Evolutionary conservation across 805 yeast genomes (phyloP), one percentile per base, ranked within the genome.

Genomic region (Maudiozyma turicensis): DNA sequence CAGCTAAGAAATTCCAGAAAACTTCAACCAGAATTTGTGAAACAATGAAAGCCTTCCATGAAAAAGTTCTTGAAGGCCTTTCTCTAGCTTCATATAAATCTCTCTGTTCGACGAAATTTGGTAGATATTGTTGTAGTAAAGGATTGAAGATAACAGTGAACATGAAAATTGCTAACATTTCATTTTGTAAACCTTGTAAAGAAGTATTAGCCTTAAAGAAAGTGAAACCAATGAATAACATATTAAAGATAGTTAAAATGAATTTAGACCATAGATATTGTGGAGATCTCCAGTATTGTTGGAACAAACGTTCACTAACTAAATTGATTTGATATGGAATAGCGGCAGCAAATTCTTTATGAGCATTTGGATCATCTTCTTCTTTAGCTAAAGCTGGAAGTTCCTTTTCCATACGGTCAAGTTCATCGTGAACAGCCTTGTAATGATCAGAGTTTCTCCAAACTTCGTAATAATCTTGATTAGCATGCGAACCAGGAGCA

Each of bases 151-250:
- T 69, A 56, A 78, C 72, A 40, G 78, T 61, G 58, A 80, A 75
- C 87, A 84, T 82, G 70, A 86, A 86, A 42, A 83, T 61, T 2
- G 89, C 72, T 57, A 84, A 78, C 88, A 85, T 81, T 70, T 84
- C 93, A 66, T 86, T 86, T 65, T 88, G 95, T 58, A 86, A 64
- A 61, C 86, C 82, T 67, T 79, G 91, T 44, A 76, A 60, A 2
- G 86, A 73, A 15, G 71, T 74, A 50, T 72, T 71, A 28, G 91
- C 85, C 52, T 80, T 81, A 72, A 77, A 86, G 66, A 83, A 82
- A 4, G 88, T 76, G 66, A 84, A 84, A 47, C 89, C 89, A 61
- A 81, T 80, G 70, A 84, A 83, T 35, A 84, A 57, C n/a, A 82
- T 71, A 43, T 85, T 67, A 43, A 75, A 64, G 15, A 75, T 61